Percentiles rank a stretch among this genome's conserved stretches.
Evolutionary conservation across 352 stramenopile genomes (phyloP).

Genomic region (Phytophthora foliorum): DNA sequence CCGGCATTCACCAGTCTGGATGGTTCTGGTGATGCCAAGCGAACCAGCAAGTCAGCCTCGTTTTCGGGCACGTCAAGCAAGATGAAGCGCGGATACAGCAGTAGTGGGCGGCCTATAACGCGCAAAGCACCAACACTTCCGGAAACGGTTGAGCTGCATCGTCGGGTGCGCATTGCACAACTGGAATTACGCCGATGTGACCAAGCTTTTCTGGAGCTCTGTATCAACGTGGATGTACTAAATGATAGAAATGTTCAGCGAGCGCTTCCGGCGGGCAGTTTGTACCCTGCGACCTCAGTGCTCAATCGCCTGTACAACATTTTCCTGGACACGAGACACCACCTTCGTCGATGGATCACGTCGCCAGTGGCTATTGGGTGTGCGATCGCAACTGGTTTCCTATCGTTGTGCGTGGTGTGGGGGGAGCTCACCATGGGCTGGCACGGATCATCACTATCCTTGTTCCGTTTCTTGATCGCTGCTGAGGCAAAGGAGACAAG

Average conservation of each 20-base stretch:
- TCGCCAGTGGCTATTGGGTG: conserved; percentile 41
- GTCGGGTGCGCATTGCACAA: conserved; percentile 48
- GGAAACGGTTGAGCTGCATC: conserved; percentile 64
- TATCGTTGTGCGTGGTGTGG: conserved; percentile 72
- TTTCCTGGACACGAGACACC: conserved; percentile 14
- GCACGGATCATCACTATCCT: conserved; percentile 40
- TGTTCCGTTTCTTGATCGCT: conserved; percentile 42
- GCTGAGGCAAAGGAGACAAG: conserved; percentile 29
- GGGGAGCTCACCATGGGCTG: conserved; percentile 72
- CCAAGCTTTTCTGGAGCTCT: conserved; percentile 71
- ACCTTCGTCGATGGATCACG: conserved; percentile 38
- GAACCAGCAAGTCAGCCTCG: conserved; percentile 9
- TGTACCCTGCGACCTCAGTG: conserved; percentile 51
- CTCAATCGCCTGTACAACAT: conserved; percentile 48
- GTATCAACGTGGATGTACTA: conserved; percentile 53
- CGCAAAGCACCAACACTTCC: conserved; percentile 47
- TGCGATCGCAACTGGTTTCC: conserved; percentile 37
- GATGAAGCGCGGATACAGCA: conserved; percentile 27
- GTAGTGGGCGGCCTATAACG: not conserved
- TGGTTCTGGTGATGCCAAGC: not conserved
- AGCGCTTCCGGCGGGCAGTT: conserved; percentile 40
- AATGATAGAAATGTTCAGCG: conserved; percentile 31
- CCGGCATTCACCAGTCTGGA: conserved; percentile 28
- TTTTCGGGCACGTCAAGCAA: conserved; percentile 24
- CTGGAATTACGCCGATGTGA: conserved; percentile 60